Conservation (phyloP, 345 rosid species). For the Boechera stricta region DNA sequence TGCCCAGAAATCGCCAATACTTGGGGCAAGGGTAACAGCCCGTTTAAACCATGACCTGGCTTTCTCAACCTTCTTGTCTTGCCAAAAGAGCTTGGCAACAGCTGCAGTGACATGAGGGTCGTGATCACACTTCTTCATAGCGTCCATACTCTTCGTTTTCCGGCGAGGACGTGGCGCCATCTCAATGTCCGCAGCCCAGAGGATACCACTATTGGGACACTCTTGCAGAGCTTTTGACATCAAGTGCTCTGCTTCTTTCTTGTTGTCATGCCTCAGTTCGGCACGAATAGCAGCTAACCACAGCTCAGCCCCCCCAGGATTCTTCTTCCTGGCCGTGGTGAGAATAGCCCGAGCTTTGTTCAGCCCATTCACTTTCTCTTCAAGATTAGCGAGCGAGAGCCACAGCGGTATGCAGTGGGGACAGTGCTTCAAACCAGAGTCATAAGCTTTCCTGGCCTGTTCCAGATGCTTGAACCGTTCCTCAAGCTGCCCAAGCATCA, state of each 20-base stretch:
- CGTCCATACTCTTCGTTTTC: not conserved
- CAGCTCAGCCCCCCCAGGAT: not conserved
- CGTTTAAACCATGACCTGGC: not conserved
- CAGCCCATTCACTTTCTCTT: not conserved
- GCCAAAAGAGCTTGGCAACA: not conserved
- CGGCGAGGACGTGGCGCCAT: not conserved
- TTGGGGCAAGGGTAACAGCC: not conserved
- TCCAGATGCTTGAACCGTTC: slow-evolving; percentile 5
- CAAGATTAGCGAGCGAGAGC: slow-evolving; percentile 2
- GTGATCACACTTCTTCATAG: not conserved
- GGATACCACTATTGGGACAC: not conserved
- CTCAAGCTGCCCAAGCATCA: slow-evolving; percentile 2
- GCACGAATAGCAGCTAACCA: not conserved
- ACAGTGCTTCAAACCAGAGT: not conserved
- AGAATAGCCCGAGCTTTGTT: slow-evolving; percentile 1
- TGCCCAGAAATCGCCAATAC: not conserved
- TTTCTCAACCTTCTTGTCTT: not conserved
- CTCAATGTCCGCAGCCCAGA: slow-evolving; percentile 6
- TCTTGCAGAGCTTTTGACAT: slow-evolving; percentile 1
- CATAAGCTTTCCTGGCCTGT: slow-evolving; percentile 4
- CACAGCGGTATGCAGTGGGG: not conserved
- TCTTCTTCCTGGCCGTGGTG: slow-evolving; percentile 1
- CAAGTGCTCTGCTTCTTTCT: not conserved
- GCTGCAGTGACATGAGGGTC: slow-evolving; percentile 1
- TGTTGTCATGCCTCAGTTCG: slow-evolving; percentile 3